phyloP scores from a whole-genome alignment of 1,284 basidiomycete genomes.

The Pulveroboletus sp. region DNA sequence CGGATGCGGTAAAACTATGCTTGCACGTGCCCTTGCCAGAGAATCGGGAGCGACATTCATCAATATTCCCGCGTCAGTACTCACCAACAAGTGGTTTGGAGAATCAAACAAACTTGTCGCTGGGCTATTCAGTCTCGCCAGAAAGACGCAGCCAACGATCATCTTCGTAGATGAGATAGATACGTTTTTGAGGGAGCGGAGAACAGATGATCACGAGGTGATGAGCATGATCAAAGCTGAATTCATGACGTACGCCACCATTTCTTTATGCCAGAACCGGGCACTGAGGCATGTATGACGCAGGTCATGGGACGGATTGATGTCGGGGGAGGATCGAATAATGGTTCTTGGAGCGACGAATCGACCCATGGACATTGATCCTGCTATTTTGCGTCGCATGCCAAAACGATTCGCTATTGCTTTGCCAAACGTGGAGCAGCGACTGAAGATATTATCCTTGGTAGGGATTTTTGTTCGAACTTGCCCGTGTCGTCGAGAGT shows the following conservation, averaged over 20 bases:
- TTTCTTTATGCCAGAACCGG: neutral
- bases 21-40: slow-evolving; percentile 93
- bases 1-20: slow-evolving; percentile 94
- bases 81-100: slow-evolving; percentile 96
- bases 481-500: neutral
- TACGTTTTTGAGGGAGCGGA: slow-evolving; percentile 88
- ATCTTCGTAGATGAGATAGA: slow-evolving; percentile 98
- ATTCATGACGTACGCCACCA: slow-evolving; percentile 87
- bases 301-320: slow-evolving; percentile 96
- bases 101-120: slow-evolving; percentile 98
- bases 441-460: slow-evolving; percentile 85
- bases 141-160: slow-evolving; percentile 82
- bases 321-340: slow-evolving; percentile 82
- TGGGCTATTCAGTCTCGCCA: slow-evolving; percentile 88
- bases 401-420: slow-evolving; percentile 95
- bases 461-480: slow-evolving; percentile 46
- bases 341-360: slow-evolving; percentile 96
- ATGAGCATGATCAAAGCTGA: slow-evolving; percentile 99
- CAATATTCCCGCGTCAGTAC: slow-evolving; percentile 79
- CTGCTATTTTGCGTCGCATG: slow-evolving; percentile 94
- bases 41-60: slow-evolving; percentile 98
- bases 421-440: slow-evolving; percentile 80
- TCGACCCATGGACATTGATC: slow-evolving; percentile 92
- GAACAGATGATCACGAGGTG: slow-evolving; percentile 92
- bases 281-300: neutral